Evolutionary conservation across 108 stramenopile species (phyloP), one percentile per base, ranked within the genome.

Genomic region (Nannochloropsis salina): DNA sequence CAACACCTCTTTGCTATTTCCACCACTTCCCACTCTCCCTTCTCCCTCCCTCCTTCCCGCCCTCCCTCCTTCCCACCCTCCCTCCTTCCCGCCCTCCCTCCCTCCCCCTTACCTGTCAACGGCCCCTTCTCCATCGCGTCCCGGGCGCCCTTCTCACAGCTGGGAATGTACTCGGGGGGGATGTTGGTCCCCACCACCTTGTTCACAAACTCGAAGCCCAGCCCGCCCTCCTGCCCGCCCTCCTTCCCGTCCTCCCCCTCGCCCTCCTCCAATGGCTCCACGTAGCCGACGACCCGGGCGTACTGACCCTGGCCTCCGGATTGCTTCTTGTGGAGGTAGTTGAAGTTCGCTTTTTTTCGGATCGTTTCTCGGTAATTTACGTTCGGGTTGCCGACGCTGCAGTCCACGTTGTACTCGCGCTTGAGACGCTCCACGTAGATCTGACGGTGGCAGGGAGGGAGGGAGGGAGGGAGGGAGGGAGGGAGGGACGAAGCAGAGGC

Each of bases 301-400:
- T 95, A 99, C 90, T 99, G 99, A 45, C 99, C 99, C 42, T 95
- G 82, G 80, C 99, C 99, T 84, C 99, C 99, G 11, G 96, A 94
- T 92, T 99, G 99, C 86, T 99, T 99, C 93, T 99, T 99, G 94
- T 99, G 99, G 43, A 98, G 90, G 92, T 94, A 97, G 89, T 97
- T 96, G 91, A 98, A 99, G 51, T 92, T 85, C 22, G 88, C 92
- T 83, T 91, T 92, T 40, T 87, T 86, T 82, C 90, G 92, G 89
- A 99, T 96, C 3, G 98, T 97, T 90, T 99, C 99, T 86, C 98
- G 95, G 94, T 99, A 99, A 89, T 96, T 99, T 21, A 99, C 99
- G 85, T 94, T 94, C 0, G 99, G 99, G 83, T 94, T 92, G 18
- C 99, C 99, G 9, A 95, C 94, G 11, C 94, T 84, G 80, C 91